A percentile compares a stretch with the other conserved stretches of the same genome.
phyloP scores from a whole-genome alignment of 2,329 filamentous ascomycete genomes.

The Colletotrichum kahawae region DNA sequence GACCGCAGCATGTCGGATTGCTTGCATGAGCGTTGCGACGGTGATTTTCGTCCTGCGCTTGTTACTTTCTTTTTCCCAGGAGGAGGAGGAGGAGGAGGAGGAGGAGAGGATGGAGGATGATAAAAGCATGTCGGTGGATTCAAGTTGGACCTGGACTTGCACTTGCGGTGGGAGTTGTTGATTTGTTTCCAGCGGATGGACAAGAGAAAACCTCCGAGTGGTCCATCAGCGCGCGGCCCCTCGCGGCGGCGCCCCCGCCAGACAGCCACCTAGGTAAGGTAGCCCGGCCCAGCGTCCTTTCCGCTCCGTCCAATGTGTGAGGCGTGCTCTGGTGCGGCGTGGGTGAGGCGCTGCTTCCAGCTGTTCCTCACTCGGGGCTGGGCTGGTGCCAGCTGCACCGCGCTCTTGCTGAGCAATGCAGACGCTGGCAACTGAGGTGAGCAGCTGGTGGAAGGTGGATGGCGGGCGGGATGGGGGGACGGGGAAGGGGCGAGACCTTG shows the following conservation, averaged over 20 bases:
- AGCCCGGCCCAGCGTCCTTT: not conserved
- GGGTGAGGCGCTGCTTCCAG: not conserved
- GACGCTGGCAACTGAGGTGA: not conserved
- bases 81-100: too few relatives aligned
- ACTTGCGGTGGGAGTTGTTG: not conserved
- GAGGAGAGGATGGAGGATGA: not conserved
- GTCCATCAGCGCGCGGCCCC: not conserved
- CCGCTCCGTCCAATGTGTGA: not conserved
- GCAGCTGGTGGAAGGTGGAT: not conserved
- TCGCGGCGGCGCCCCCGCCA: not conserved
- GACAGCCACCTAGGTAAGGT: not conserved
- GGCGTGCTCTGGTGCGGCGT: not conserved
- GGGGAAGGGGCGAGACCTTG: not conserved
- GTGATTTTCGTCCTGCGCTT: not conserved
- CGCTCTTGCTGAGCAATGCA: not conserved
- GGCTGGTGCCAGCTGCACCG: not conserved
- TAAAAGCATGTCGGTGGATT: not conserved
- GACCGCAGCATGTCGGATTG: not conserved
- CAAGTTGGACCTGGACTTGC: not conserved
- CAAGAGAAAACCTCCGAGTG: not conserved
- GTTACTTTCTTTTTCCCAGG: not conserved
- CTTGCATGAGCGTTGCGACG: constrained; percentile 7
- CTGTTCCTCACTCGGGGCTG: not conserved
- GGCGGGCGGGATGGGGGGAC: not conserved
- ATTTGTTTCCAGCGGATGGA: not conserved